phyloP scores from a whole-genome alignment of 352 stramenopile genomes.

The Aphanomyces euteiches region DNA sequence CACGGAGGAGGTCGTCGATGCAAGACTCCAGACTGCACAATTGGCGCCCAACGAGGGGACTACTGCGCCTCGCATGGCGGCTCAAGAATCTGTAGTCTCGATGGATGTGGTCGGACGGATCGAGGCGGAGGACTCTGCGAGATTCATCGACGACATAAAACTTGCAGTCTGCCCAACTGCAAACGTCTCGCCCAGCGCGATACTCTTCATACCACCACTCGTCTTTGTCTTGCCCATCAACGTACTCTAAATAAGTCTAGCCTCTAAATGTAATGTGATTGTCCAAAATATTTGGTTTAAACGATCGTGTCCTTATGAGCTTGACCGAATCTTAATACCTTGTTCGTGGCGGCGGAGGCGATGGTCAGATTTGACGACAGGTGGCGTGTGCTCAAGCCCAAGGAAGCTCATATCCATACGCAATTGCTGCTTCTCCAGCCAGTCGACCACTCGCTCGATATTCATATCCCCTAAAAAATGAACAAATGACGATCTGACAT shows the following conservation, averaged over 20 bases:
- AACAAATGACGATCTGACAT: neutral
- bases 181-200: neutral
- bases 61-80: neutral
- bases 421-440: conserved; percentile 35
- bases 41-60: neutral
- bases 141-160: conserved; percentile 1
- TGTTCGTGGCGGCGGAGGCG: conserved; percentile 61
- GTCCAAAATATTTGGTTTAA: neutral
- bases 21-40: too few species aligned
- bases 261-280: neutral
- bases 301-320: conserved; percentile 34
- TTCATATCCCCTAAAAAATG: conserved; percentile 39
- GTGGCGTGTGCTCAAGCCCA: conserved; percentile 71
- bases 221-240: neutral
- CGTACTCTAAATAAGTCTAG: neutral
- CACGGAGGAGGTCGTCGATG: too few species aligned
- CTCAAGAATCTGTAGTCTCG: neutral
- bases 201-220: neutral
- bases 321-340: conserved; percentile 81
- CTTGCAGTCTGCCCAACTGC: neutral
- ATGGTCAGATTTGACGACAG: conserved; percentile 39
- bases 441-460: conserved; percentile 55
- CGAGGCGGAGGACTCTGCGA: conserved; percentile 12
- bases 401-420: conserved; percentile 44
- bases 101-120: neutral